Conservation (phyloP, 2,329 filamentous ascomycete genomes). For the Sclerotinia minor region DNA sequence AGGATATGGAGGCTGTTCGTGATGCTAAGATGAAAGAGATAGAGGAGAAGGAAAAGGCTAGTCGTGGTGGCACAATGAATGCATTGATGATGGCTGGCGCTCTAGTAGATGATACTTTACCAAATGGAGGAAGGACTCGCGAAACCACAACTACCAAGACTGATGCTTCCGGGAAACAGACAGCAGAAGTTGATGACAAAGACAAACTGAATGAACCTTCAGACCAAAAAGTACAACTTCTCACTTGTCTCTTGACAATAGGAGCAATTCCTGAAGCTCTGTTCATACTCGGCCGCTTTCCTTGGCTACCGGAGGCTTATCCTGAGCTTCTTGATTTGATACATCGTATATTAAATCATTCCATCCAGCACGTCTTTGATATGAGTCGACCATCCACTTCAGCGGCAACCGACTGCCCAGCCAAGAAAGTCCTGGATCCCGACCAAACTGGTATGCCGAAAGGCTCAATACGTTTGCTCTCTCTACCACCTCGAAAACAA, state of each 20-base stretch:
- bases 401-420: slow-evolving; percentile 50
- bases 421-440: slow-evolving; percentile 50
- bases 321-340: slow-evolving; percentile 78
- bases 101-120: slow-evolving; percentile 75
- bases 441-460: slow-evolving; percentile 71
- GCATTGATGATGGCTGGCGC: slow-evolving; percentile 85
- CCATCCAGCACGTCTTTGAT: slow-evolving; percentile 71
- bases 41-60: slow-evolving; percentile 72
- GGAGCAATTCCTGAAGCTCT: slow-evolving; percentile 91
- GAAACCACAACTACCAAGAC: slow-evolving; percentile 57
- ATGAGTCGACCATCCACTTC: slow-evolving; percentile 41
- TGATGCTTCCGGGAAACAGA: slow-evolving; percentile 48
- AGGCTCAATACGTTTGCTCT: slow-evolving; percentile 63
- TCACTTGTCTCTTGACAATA: slow-evolving; percentile 84
- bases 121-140: slow-evolving; percentile 47
- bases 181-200: slow-evolving; percentile 49
- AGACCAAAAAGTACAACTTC: slow-evolving; percentile 84
- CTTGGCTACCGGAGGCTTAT: slow-evolving; percentile 85
- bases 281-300: slow-evolving; percentile 87
- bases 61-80: slow-evolving; percentile 70
- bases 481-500: slow-evolving; percentile 62
- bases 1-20: slow-evolving; percentile 74
- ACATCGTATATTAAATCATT: slow-evolving; percentile 82
- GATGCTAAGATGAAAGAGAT: slow-evolving; percentile 72
- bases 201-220: slow-evolving; percentile 65